Evolutionary conservation across 2,329 filamentous ascomycete genomes (phyloP).

Genomic region (Cryoendolithus antarcticus): DNA sequence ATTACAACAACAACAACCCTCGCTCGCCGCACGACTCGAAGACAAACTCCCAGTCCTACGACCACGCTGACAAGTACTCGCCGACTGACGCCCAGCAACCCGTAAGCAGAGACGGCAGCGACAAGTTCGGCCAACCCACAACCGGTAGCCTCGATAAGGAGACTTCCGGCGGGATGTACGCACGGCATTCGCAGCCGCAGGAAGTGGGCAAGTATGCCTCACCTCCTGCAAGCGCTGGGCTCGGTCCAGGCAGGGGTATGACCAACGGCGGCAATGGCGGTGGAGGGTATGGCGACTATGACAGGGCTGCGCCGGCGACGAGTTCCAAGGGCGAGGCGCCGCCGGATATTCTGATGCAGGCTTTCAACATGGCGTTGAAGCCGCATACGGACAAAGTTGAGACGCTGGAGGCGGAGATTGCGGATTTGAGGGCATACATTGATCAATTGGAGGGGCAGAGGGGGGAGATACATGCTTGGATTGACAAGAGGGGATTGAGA

Average conservation of each 20-base stretch:
- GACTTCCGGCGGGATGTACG: conserved; percentile 29
- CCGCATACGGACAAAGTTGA: conserved; percentile 43
- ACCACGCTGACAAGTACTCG: conserved; percentile 26
- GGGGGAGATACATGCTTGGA: conserved; percentile 41
- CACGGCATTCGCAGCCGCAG: conserved; percentile 28
- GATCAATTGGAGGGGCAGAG: conserved; percentile 40
- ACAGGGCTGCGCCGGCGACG: conserved; percentile 4
- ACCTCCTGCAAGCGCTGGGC: conserved; percentile 6
- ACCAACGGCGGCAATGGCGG: conserved; percentile 12
- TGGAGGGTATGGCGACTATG: conserved; percentile 10
- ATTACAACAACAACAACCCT: conserved; percentile 14
- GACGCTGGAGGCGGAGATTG: conserved; percentile 37
- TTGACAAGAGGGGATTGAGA: conserved; percentile 42
- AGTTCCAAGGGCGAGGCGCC: conserved; percentile 27
- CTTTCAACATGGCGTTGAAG: conserved; percentile 41
- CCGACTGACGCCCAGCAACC: conserved; percentile 8
- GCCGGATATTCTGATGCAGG: conserved; percentile 39
- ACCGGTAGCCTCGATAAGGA: conserved; percentile 9
- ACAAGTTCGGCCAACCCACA: too few relatives aligned
- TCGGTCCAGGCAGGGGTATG: conserved; percentile 2
- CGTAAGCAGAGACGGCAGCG: too few relatives aligned
- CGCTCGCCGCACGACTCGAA: conserved; percentile 23
- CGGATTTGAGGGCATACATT: conserved; percentile 37
- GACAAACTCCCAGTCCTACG: conserved; percentile 31
- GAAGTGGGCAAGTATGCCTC: conserved; percentile 17